Conservation (phyloP, 2,329 filamentous ascomycete genomes). For the Calonectria montana region DNA sequence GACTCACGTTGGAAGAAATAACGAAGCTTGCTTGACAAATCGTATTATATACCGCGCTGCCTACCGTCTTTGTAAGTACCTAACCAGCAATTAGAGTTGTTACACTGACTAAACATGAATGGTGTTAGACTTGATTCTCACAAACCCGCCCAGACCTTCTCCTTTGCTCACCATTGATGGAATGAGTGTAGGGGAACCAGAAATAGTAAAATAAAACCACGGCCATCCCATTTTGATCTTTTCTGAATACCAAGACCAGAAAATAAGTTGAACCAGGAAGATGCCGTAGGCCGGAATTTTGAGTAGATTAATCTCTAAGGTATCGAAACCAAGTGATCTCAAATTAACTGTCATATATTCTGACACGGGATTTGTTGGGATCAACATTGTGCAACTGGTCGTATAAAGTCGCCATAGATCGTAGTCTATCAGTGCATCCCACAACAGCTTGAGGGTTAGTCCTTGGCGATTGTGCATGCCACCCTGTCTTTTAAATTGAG, state of each 20-base stretch:
- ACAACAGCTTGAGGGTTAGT: constrained; percentile 60
- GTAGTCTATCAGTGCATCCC: constrained; percentile 63
- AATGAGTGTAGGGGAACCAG: constrained; percentile 56
- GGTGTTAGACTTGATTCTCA: not conserved
- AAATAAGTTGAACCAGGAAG: constrained; percentile 54
- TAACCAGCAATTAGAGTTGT: constrained; percentile 68
- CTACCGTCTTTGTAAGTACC: constrained; percentile 68
- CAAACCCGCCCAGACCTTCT: fast-evolving
- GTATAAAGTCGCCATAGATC: constrained; percentile 56
- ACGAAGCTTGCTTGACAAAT: constrained; percentile 49
- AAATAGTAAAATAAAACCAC: constrained; percentile 58
- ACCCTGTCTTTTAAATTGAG: constrained; percentile 45
- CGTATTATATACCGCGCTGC: constrained; percentile 68
- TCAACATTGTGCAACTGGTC: constrained; percentile 39
- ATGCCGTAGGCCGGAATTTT: constrained; percentile 61
- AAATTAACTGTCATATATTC: constrained; percentile 63
- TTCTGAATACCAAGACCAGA: constrained; percentile 58
- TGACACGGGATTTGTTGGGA: constrained; percentile 38
- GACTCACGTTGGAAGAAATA: constrained; percentile 42
- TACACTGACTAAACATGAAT: constrained; percentile 59
- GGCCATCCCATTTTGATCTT: constrained; percentile 52
- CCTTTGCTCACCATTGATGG: not conserved
- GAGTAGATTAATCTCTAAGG: constrained; percentile 66
- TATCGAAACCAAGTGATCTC: constrained; percentile 60
- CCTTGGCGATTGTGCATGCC: constrained; percentile 69